Base-by-base conservation (phyloP, 2,329 filamentous ascomycete genomes). In the Botrytis galanthina region DNA sequence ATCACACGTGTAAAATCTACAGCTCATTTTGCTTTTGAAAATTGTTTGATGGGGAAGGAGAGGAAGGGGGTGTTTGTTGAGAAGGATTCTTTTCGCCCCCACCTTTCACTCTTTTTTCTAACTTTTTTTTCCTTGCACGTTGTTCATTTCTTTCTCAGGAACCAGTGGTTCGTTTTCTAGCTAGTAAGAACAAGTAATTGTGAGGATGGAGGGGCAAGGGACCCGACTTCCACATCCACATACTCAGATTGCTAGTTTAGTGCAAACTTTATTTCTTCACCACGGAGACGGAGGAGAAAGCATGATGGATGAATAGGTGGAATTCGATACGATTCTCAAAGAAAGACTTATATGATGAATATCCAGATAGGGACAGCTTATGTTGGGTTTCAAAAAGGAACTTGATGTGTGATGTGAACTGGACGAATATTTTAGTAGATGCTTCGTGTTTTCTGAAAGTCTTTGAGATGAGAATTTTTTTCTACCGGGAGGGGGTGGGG, bases 371-470 rank as follows among this genome's bases (percentile, higher is more conserved):
- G 96, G 96, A 98, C 96, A 98, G 90, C 95, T 94, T 93, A 98
- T 95, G 92, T 92, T 87, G 79, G 29, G 64, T 57, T 68, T 10
- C 64, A 57, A 54, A 68, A 68, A 68, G 64, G 35, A 54, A 67
- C 39, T 82, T 81, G 85, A 93, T 93, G 94, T 87, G 86, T 98
- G 95, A 97, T 95, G 93, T 90, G 87, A 94, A 87, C 90, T 91
- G 92, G 91, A 91, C 94, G 91, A 93, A 89, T 92, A 96, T 97
- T 97, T 97, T 99, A 98, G 96, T 99, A 99, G 95, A 98, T 97
- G 93, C 93, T 92, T 95, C 91, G 94, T 92, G 84, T 87, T 86
- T 88, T 90, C 94, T 96, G 85, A 84, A 82, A 82, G 57, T 60
- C 44, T 75, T 72, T 78, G 75, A 73, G 69, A 64, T 51, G 18